Evolutionary conservation across 2,329 filamentous ascomycete genomes (phyloP).

Genomic region (Thermothelomyces thermophilus): DNA sequence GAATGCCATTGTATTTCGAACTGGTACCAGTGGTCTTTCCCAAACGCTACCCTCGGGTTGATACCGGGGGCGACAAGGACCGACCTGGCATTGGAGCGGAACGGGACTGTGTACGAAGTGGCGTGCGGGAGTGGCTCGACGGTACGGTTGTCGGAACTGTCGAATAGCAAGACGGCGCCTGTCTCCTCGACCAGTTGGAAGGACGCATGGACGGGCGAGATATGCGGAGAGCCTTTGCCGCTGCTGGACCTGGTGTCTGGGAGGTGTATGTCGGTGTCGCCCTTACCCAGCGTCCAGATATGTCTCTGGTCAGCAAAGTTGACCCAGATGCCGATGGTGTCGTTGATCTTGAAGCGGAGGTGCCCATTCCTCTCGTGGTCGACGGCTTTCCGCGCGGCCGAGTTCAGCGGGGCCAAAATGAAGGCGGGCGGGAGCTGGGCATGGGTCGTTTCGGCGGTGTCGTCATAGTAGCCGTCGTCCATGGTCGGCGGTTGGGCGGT

Average conservation of each 20-base stretch:
- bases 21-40: slow-evolving; percentile 22
- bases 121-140: slow-evolving; percentile 23
- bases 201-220: slow-evolving; percentile 23
- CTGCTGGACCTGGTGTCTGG: slow-evolving; percentile 16
- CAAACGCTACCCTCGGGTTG: slow-evolving; percentile 26
- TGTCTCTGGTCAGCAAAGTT: slow-evolving; percentile 15
- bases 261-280: slow-evolving; percentile 21
- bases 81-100: slow-evolving; percentile 17
- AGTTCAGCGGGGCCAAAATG: slow-evolving; percentile 16
- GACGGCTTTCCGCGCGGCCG: slow-evolving; percentile 13
- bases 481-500: slow-evolving; percentile 11
- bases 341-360: slow-evolving; percentile 6
- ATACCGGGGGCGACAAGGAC: slow-evolving; percentile 25
- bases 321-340: slow-evolving; percentile 21
- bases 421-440: slow-evolving; percentile 10
- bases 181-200: slow-evolving; percentile 23
- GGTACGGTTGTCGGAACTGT: slow-evolving; percentile 18
- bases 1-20: slow-evolving; percentile 26
- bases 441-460: neutral
- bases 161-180: slow-evolving; percentile 26
- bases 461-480: slow-evolving; percentile 11
- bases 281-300: slow-evolving; percentile 19
- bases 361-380: slow-evolving; percentile 1
- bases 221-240: slow-evolving; percentile 16
- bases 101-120: slow-evolving; percentile 20